These are phyloP conservation scores for Hemileccinum rubropunctum DNA, from an alignment of 768 basidiomycete species.

Conservation along the genomic window DNA sequence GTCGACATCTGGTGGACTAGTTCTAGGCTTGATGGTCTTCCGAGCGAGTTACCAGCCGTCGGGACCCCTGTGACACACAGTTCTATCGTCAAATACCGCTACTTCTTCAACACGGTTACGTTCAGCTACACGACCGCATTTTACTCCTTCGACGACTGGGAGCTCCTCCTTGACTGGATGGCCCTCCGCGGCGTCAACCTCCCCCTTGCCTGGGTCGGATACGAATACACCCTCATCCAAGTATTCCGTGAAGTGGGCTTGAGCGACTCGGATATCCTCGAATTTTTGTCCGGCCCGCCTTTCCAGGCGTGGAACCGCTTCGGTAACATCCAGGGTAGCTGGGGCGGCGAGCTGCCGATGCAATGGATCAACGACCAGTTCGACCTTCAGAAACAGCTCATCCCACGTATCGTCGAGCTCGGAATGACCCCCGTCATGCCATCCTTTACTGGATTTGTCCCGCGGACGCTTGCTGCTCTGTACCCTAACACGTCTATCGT, in stretches of 20 bases:
- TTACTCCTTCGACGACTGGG: constrained; percentile 41
- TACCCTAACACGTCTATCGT: constrained; percentile 38
- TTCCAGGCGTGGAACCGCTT: constrained; percentile 44
- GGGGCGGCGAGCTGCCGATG: constrained; percentile 35
- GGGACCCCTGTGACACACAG: constrained; percentile 30
- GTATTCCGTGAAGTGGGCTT: constrained; percentile 39
- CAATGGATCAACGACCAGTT: constrained; percentile 40
- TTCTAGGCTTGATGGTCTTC: constrained; percentile 35
- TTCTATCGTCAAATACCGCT: constrained; percentile 38
- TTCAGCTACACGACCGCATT: constrained; percentile 42
- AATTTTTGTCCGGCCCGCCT: constrained; percentile 38
- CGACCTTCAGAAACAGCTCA: no score
- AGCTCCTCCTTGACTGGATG: constrained; percentile 41
- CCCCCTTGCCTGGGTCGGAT: constrained; percentile 41
- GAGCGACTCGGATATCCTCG: constrained; percentile 31
- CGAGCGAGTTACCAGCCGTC: constrained; percentile 29
- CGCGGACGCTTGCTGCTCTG: constrained; percentile 26
- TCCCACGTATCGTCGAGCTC: constrained; percentile 39
- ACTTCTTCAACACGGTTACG: constrained; percentile 44
- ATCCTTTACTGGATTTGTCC: constrained; percentile 42
- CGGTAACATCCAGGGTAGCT: constrained; percentile 42
- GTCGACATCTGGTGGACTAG: constrained; percentile 46
- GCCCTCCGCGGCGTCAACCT: constrained; percentile 40
- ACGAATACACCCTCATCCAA: constrained; percentile 37
- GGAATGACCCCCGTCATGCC: constrained; percentile 44